Evolutionary conservation across 768 basidiomycete genomes (phyloP).

Genomic region (Suillus placidus): DNA sequence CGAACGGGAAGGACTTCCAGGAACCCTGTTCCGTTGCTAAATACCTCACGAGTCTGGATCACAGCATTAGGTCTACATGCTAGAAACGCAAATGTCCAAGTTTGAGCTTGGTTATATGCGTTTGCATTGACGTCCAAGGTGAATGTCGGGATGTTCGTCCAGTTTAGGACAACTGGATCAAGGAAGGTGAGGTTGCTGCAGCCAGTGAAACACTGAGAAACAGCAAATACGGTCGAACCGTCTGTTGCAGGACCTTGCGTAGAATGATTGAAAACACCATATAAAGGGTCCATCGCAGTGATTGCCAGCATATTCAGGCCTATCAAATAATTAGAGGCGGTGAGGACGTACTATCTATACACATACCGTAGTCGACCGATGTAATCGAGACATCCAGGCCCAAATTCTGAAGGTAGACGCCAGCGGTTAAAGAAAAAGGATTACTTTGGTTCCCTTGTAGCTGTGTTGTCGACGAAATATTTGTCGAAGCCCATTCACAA

Average conservation of each 20-base stretch:
- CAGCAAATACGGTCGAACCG: slow-evolving; percentile 27
- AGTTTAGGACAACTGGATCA: slow-evolving; percentile 12
- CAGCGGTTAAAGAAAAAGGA: not conserved
- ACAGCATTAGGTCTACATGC: slow-evolving; percentile 24
- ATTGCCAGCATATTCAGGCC: not conserved
- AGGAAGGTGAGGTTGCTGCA: slow-evolving; percentile 15
- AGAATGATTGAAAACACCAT: slow-evolving; percentile 23
- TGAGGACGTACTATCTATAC: not conserved
- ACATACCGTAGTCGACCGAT: slow-evolving; percentile 12
- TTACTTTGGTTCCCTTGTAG: slow-evolving; percentile 15
- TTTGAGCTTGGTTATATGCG: slow-evolving; percentile 1
- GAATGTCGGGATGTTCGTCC: slow-evolving; percentile 17
- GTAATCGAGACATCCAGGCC: slow-evolving; percentile 22
- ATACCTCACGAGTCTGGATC: slow-evolving; percentile 32
- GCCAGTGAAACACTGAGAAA: slow-evolving; percentile 25
- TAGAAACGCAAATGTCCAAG: slow-evolving; percentile 27
- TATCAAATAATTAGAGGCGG: not conserved
- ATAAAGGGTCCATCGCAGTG: slow-evolving; percentile 12
- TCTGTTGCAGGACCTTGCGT: slow-evolving; percentile 20
- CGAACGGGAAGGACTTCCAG: slow-evolving; percentile 23
- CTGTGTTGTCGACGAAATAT: slow-evolving; percentile 21
- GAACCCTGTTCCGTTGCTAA: slow-evolving; percentile 21
- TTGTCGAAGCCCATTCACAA: slow-evolving; percentile 33
- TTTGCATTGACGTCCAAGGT: slow-evolving; percentile 16
- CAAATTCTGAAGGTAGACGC: slow-evolving; percentile 19